These are phyloP conservation scores for Colletotrichum musicola DNA, from an alignment of 2,329 filamentous ascomycete genomes.

Conservation along the genomic window DNA sequence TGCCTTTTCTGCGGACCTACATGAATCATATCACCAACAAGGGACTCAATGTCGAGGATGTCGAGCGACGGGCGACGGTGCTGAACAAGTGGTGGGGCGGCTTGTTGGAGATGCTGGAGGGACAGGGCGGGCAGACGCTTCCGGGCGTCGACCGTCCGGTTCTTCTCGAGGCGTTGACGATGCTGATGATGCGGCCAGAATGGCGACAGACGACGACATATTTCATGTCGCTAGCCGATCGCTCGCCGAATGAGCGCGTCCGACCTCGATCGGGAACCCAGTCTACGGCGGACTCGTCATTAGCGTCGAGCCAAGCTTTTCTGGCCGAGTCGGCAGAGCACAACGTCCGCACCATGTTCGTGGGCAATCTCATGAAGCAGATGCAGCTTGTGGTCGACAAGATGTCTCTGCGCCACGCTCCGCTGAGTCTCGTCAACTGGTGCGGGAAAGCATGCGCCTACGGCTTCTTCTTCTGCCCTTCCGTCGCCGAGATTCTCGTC, in stretches of 20 bases:
- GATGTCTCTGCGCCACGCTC: slow-evolving; percentile 81
- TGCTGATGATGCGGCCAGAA: slow-evolving; percentile 89
- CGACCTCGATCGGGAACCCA: slow-evolving; percentile 61
- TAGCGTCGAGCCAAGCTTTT: slow-evolving; percentile 74
- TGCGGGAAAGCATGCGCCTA: slow-evolving; percentile 92
- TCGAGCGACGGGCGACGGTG: slow-evolving; percentile 83
- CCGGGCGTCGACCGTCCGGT: slow-evolving; percentile 86
- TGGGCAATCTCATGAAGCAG: slow-evolving; percentile 84
- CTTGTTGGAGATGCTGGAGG: slow-evolving; percentile 84
- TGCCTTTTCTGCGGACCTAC: slow-evolving; percentile 83
- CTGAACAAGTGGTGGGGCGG: slow-evolving; percentile 93
- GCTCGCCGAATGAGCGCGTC: slow-evolving; percentile 61
- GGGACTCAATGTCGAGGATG: slow-evolving; percentile 78
- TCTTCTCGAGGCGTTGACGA: slow-evolving; percentile 81
- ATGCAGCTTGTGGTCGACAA: slow-evolving; percentile 91
- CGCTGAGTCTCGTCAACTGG: slow-evolving; percentile 80
- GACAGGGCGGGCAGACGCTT: slow-evolving; percentile 75
- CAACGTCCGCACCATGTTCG: slow-evolving; percentile 89
- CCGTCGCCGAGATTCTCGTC: slow-evolving; percentile 85
- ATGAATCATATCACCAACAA: slow-evolving; percentile 75
- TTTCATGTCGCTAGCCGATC: slow-evolving; percentile 72
- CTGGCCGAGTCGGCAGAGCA: slow-evolving; percentile 80
- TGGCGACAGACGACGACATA: slow-evolving; percentile 82
- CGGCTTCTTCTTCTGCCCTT: slow-evolving; percentile 92
- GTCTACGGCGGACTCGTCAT: slow-evolving; percentile 68